Conservation (phyloP, 768 basidiomycete species). For the Lanmaoa rubissima region DNA sequence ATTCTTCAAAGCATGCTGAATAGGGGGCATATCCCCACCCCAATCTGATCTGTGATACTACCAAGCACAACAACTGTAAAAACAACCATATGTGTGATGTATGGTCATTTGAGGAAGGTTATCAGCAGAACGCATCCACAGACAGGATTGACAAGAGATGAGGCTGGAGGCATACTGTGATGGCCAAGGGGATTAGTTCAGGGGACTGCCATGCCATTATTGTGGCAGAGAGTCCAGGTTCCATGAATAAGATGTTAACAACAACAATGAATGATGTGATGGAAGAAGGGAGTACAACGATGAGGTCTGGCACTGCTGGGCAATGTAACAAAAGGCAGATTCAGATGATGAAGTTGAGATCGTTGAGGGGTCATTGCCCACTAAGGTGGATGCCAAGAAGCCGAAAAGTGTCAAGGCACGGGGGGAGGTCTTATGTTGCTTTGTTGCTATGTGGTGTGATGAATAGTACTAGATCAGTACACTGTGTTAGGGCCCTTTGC, state of each 20-base stretch:
- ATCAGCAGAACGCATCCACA: constrained; percentile 60
- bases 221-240: constrained; percentile 51
- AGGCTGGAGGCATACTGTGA: constrained; percentile 36
- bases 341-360: constrained; percentile 60
- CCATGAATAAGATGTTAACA: constrained; percentile 40
- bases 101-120: constrained; percentile 67
- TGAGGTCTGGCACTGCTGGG: not conserved
- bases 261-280: constrained; percentile 43
- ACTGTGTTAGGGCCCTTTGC: too few species aligned
- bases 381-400: constrained; percentile 38
- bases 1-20: constrained; percentile 60
- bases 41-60: not conserved
- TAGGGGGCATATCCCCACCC: constrained; percentile 47
- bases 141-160: constrained; percentile 77
- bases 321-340: constrained; percentile 45
- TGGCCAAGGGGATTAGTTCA: constrained; percentile 24
- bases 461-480: too few species aligned
- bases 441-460: not conserved
- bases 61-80: constrained; percentile 21
- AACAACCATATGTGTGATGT: constrained; percentile 33
- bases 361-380: constrained; percentile 44
- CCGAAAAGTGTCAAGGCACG: constrained; percentile 35
- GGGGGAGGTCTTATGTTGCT: constrained; percentile 26
- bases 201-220: constrained; percentile 27
- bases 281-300: constrained; percentile 38